Conservation (phyloP, 164 flowering plant genomes). For the Euptelea pleiosperma region DNA sequence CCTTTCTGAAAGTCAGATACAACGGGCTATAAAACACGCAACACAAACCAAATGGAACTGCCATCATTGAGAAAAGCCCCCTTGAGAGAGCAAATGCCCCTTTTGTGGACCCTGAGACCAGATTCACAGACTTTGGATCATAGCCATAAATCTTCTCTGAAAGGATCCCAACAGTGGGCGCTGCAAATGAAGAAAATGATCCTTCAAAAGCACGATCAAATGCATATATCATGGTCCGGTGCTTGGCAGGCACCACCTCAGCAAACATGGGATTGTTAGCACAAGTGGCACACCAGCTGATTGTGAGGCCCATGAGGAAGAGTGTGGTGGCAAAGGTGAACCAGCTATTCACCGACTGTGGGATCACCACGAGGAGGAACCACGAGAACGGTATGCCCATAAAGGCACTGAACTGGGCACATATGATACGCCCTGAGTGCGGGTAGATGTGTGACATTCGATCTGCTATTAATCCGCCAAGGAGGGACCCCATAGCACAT, state of each 20-base stretch:
- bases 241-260: conserved; percentile 85
- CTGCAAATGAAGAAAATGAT: conserved; percentile 91
- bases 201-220: conserved; percentile 96
- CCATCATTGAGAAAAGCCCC: conserved; percentile 91
- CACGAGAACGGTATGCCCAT: conserved; percentile 95
- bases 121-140: conserved; percentile 60
- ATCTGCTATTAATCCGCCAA: conserved; percentile 86
- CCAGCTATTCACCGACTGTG: conserved; percentile 64
- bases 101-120: conserved; percentile 46
- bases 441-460: conserved; percentile 58
- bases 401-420: conserved; percentile 93
- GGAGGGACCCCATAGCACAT: conserved; percentile 69
- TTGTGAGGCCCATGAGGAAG: conserved; percentile 79
- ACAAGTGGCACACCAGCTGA: conserved; percentile 89
- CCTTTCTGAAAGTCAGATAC: conserved; percentile 53
- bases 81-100: conserved; percentile 84
- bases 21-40: conserved; percentile 78
- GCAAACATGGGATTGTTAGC: conserved; percentile 93
- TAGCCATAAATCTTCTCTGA: conserved; percentile 88
- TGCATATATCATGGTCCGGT: conserved; percentile 95
- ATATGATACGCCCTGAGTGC: conserved; percentile 76
- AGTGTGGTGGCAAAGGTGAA: conserved; percentile 57
- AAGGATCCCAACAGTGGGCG: conserved; percentile 87
- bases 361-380: conserved; percentile 69
- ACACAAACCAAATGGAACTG: conserved; percentile 79